phyloP scores from a whole-genome alignment of 2,329 filamentous ascomycete genomes.

The Apiospora malaysiana region DNA sequence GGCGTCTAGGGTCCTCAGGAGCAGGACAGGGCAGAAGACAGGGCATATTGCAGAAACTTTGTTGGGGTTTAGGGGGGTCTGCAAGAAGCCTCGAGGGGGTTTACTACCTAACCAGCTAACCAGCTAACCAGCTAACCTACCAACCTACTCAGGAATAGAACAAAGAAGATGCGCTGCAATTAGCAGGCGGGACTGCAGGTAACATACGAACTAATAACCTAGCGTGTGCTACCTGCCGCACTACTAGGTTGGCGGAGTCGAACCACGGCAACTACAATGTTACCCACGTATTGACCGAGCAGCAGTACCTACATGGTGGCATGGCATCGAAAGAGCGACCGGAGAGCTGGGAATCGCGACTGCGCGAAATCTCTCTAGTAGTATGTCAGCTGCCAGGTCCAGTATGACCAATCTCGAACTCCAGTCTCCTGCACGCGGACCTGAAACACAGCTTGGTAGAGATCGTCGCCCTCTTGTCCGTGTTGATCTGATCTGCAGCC shows the following conservation, averaged over 20 bases:
- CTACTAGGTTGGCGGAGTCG: not conserved
- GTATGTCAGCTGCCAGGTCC: not conserved
- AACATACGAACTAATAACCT: not conserved
- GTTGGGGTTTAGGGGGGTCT: too few species aligned
- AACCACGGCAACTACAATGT: not conserved
- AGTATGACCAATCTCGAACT: not conserved
- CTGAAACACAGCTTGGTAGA: not conserved
- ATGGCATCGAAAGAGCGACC: not conserved
- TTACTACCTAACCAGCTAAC: too few species aligned
- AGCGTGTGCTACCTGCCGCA: not conserved
- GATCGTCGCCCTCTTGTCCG: not conserved
- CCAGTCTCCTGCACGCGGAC: not conserved
- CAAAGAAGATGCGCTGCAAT: not conserved
- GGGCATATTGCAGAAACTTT: too few species aligned
- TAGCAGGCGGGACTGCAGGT: not conserved
- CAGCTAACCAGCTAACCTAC: too few species aligned
- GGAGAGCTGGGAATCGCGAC: not conserved
- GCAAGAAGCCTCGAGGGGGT: not conserved
- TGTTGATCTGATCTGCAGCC: not conserved
- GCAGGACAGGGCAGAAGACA: too few species aligned
- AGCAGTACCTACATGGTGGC: not conserved
- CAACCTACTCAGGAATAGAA: not conserved
- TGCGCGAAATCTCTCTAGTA: conserved; percentile 1
- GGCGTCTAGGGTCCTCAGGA: not conserved
- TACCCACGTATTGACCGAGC: conserved; percentile 12